Base-by-base conservation (phyloP, 805 yeast species). In the Saturnispora hagleri region DNA sequence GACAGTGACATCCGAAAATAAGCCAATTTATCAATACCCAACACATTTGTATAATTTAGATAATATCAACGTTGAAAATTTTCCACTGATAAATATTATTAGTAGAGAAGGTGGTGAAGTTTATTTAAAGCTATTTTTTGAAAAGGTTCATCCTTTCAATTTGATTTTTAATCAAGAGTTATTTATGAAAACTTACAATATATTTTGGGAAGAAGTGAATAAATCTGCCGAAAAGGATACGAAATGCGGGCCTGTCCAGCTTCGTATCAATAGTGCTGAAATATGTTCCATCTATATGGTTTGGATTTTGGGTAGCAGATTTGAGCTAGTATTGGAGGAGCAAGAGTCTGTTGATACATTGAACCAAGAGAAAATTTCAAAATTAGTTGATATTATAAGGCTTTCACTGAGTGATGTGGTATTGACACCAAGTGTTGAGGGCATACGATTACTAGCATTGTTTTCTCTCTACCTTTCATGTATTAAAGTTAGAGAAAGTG, bases 221-320 rank as follows among this genome's bases (percentile, higher is more conserved):
- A n/a, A n/a, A n/a, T n/a, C n/a, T n/a, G n/a, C n/a, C n/a, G n/a
- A n/a, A n/a, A n/a, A n/a, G n/a, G n/a, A n/a, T n/a, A n/a, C n/a
- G n/a, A n/a, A n/a, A n/a, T n/a, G n/a, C n/a, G n/a, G n/a, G n/a
- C n/a, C n/a, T n/a, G n/a, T n/a, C n/a, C n/a, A n/a, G n/a, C n/a
- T n/a, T n/a, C n/a, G n/a, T n/a, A n/a, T n/a, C n/a, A n/a, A n/a
- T 38, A 59, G 64, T 49, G 62, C 69, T 3, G 70, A 68, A 50
- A 64, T 75, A 18, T 75, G 79, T 44, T 69, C 74, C 45, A 70
- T 76, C 10, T 76, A 75, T 57, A 65, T 75, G 58, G 73, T 75
- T 13, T 75, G 76, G 75, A 65, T 72, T 20, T 56, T 73, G 18
- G 75, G 73, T 6, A 58, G 68, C 41, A 53, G 71, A 36, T 70